A percentile compares a stretch with the other conserved stretches of the same genome.
These are phyloP conservation scores for Heritiera littoralis DNA, from an alignment of 345 rosid species.

Conservation along the genomic window DNA sequence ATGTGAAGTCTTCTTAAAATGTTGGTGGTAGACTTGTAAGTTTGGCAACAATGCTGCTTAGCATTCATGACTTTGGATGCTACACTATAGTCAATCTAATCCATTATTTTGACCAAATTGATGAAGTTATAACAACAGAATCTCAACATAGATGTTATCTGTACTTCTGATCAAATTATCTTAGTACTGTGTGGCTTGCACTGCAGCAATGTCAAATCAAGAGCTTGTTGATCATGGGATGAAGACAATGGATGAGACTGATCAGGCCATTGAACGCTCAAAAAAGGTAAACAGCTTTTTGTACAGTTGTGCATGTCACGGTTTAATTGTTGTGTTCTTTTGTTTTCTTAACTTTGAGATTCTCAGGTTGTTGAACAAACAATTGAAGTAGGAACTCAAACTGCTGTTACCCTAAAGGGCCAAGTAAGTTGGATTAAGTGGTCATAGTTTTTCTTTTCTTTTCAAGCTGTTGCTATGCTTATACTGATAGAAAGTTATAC, in stretches of 20 bases:
- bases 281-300: constrained; percentile 54
- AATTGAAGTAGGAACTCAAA: constrained; percentile 96
- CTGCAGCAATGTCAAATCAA: constrained; percentile 88
- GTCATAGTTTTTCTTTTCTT: neutral
- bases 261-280: constrained; percentile 92
- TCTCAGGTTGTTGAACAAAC: constrained; percentile 92
- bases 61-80: neutral
- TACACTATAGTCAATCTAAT: neutral
- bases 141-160: neutral
- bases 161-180: neutral
- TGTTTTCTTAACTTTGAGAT: constrained; percentile 26
- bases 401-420: constrained; percentile 85
- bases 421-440: constrained; percentile 58
- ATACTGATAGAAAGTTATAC: constrained; percentile 34
- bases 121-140: neutral
- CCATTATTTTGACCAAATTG: neutral
- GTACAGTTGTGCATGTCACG: neutral
- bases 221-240: constrained; percentile 78
- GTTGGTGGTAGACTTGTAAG: neutral
- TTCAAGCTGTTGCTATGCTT: neutral
- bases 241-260: constrained; percentile 94
- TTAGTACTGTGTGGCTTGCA: constrained; percentile 10
- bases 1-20: constrained; percentile 1
- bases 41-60: neutral
- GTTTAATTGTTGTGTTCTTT: constrained; percentile 15